phyloP scores from a whole-genome alignment of 2,329 filamentous ascomycete genomes.

The Aureobasidium sp. region DNA sequence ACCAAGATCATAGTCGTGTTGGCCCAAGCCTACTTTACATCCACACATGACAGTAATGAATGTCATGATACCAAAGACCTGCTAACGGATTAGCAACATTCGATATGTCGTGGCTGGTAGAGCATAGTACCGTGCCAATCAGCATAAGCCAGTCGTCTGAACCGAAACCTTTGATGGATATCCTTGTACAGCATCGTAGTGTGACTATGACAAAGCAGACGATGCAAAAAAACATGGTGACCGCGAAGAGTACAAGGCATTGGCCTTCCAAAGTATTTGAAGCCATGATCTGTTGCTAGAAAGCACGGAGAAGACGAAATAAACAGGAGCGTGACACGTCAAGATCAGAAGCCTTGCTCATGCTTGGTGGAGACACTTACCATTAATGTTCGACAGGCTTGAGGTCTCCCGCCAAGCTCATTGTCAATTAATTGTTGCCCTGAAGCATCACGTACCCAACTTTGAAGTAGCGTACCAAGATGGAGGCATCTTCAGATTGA shows the following conservation, averaged over 20 bases:
- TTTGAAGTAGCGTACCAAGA: not conserved
- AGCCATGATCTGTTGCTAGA: not conserved
- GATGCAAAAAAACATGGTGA: slow-evolving; percentile 15
- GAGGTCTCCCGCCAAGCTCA: not conserved
- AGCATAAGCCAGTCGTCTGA: slow-evolving; percentile 24
- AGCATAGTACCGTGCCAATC: slow-evolving; percentile 10
- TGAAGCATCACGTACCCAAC: not conserved
- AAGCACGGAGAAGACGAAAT: not conserved
- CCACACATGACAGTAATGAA: slow-evolving; percentile 14
- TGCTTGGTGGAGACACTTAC: not conserved
- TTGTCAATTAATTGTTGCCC: not conserved
- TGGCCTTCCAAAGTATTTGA: not conserved
- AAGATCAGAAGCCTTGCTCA: not conserved
- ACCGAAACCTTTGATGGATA: slow-evolving; percentile 22
- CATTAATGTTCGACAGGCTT: not conserved
- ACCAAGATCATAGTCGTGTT: slow-evolving; percentile 5
- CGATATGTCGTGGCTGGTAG: not conserved
- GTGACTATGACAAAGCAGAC: slow-evolving; percentile 21
- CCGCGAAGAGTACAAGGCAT: not conserved
- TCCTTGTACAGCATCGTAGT: slow-evolving; percentile 19
- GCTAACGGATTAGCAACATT: not conserved
- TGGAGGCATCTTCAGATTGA: not conserved
- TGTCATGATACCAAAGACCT: slow-evolving; percentile 19
- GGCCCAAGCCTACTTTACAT: slow-evolving; percentile 13
- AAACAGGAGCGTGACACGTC: not conserved